Conservation (phyloP, 164 flowering plant genomes). For the Echeveria elegans region DNA sequence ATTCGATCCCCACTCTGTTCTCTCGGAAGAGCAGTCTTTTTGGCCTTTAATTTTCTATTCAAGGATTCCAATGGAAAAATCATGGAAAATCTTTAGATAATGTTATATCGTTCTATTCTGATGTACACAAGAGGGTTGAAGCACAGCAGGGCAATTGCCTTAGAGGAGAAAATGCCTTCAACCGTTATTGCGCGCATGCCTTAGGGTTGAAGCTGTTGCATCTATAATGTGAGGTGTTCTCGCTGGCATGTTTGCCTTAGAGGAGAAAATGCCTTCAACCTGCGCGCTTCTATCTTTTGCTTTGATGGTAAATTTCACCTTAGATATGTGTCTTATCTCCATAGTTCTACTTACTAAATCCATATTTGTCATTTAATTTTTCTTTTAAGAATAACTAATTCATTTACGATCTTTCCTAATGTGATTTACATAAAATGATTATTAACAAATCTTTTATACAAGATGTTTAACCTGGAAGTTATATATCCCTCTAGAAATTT, state of each 20-base stretch:
- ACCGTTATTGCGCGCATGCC: no score
- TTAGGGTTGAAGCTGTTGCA: conserved; percentile 94
- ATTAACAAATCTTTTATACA: no score
- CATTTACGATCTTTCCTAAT: no score
- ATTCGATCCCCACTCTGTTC: no score
- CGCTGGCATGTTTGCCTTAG: conserved; percentile 94
- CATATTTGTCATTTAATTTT: no score
- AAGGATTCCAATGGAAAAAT: not conserved
- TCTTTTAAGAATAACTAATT: no score
- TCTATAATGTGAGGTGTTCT: conserved; percentile 91
- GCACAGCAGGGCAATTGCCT: conserved; percentile 95
- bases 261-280: conserved; percentile 76
- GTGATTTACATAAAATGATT: no score
- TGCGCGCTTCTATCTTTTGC: conserved; percentile 60
- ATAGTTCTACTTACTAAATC: no score
- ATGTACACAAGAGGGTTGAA: conserved; percentile 84
- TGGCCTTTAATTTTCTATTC: not conserved
- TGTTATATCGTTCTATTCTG: not conserved
- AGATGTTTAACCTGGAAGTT: no score
- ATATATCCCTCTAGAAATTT: no score
- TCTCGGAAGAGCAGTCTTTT: no score
- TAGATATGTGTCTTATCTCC: not conserved
- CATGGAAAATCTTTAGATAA: not conserved
- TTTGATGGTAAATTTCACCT: conserved; percentile 66
- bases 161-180: no score